Evolutionary conservation across 805 yeast genomes (phyloP), one percentile per base, ranked within the genome.

Genomic region (Blastobotrys terrestris): DNA sequence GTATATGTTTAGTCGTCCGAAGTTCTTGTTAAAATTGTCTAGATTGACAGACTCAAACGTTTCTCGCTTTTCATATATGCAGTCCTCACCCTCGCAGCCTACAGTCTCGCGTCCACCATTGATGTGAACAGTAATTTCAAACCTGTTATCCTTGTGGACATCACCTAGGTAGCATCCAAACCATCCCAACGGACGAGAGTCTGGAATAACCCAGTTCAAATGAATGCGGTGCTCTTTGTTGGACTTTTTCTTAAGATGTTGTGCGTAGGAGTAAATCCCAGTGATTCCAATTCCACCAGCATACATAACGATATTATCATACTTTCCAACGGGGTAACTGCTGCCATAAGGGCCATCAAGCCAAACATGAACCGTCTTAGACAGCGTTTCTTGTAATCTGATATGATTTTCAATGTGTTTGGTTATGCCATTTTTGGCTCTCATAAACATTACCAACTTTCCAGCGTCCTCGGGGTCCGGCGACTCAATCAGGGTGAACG

Each of bases 241-340:
- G 3, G 45, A 18, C 2, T 39, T 41, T 42, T 48, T 35, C 31
- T 44, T 21, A 41, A 52, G 42, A 8, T 54, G 54, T 43, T 58
- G 61, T 13, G 78, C 80, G 53, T 77, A 71, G 8, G 78, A 64
- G 56, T 72, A 77, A 8, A 77, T 67, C 1, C 79, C 80, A 0
- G 86, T 78, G 58, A 82, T 71, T 4, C 87, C 87, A 56, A 79
- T 78, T 13, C 86, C 87, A 7, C 85, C 86, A 6, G 82, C 77
- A 4, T 80, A 58, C 47, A 70, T 70, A 21, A 74, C 67, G 6
- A 70, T 73, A 47, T 66, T 68, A 50, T 67, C 69, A 64, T 67
- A 74, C 44, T 66, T 66, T 48, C 67, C 63, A 52, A 70, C 68
- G 22, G 76, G 76, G 2, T 72, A 61, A 14, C 63, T 61, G 18